Base-by-base conservation (phyloP, 1,284 basidiomycete genomes). In the Cystobasidiaceae sp. region DNA sequence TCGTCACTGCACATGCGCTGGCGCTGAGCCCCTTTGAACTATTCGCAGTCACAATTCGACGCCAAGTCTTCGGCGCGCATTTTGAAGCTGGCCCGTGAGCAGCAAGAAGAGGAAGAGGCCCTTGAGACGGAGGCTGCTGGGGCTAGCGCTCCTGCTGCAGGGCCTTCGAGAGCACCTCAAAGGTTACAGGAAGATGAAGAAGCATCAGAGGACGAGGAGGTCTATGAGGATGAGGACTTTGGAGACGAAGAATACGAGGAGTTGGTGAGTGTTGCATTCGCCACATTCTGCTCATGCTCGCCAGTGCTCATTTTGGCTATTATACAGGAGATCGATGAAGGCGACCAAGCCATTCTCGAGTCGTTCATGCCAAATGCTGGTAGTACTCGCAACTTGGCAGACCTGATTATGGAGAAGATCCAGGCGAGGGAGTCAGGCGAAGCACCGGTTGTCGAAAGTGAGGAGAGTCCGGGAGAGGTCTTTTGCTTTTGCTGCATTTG, bases 341-440 rank as follows among this genome's bases (percentile, higher is more conserved):
- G 82, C 68, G 93, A 96, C 77, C 81, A 93, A 76, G 84, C 87
- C 70, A 86, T 90, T 9, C 80, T 96, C 23, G 90, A 94, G 71
- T 82, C 86, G 13, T 80, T 94, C 23, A 82, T 89, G 45, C 89
- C 74, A 19, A 51, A 49, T 79, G 84, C 19, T 19, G 71, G 71
- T 1, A 86, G 87, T 73, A 85, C 90, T 33, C 84, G 85, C 75
- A 96, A 92, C 4, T 81, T 99, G 19, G 94, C 94, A 23, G 94
- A 99, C 76, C 81, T 98, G 37, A 98, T 98, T 69, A 91, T 99
- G 76, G 84, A 89, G 41, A 97, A 97, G 79, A 82, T 99, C 55
- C 83, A 64, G 81, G 82, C 84, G 55, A 73, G 81, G 15, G 80
- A 80, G 62, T 75, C 75, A 43, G 69, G 66, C 30, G 9, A 65